Percentiles rank a stretch among this genome's conserved stretches.
Evolutionary conservation across 768 basidiomycete species (phyloP).

Genomic region (Mycena venus): DNA sequence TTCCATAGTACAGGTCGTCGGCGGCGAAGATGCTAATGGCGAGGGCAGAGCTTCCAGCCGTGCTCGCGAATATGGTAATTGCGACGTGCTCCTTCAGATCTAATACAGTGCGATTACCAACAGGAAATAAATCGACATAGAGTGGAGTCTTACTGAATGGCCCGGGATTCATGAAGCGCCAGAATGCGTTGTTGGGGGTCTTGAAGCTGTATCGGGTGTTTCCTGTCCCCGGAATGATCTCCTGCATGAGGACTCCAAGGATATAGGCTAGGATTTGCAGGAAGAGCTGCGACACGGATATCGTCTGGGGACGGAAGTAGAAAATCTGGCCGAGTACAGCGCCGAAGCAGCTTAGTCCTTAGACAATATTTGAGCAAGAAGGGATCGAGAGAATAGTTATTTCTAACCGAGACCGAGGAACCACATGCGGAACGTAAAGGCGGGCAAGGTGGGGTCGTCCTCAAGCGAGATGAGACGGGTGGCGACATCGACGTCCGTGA

Average conservation of each 20-base stretch:
- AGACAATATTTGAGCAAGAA: not conserved
- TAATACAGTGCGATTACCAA: slow-evolving; percentile 45
- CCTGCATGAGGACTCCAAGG: slow-evolving; percentile 59
- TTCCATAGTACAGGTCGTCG: slow-evolving; percentile 60
- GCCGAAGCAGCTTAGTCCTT: slow-evolving; percentile 68
- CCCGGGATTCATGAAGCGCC: slow-evolving; percentile 73
- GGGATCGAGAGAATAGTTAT: too few species aligned
- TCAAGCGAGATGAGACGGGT: slow-evolving; percentile 65
- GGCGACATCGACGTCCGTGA: slow-evolving; percentile 60
- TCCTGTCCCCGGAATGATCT: slow-evolving; percentile 52
- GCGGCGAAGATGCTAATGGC: slow-evolving; percentile 74
- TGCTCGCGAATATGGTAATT: slow-evolving; percentile 72
- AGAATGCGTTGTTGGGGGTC: slow-evolving; percentile 54
- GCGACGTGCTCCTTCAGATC: slow-evolving; percentile 71
- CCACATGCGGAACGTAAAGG: slow-evolving; percentile 69
- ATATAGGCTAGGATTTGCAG: slow-evolving; percentile 67
- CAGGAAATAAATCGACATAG: slow-evolving; percentile 36
- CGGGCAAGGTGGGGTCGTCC: slow-evolving; percentile 63
- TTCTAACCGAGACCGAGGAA: slow-evolving; percentile 56
- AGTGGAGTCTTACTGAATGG: slow-evolving; percentile 61
- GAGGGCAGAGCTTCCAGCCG: slow-evolving; percentile 68
- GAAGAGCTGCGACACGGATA: slow-evolving; percentile 63
- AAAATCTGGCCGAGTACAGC: slow-evolving; percentile 65
- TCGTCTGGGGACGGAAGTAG: slow-evolving; percentile 67
- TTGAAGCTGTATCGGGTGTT: slow-evolving; percentile 42